Evolutionary conservation across 140 eudicot species (phyloP), one percentile per base, ranked within the genome.

Genomic region (Cichorium intybus): DNA sequence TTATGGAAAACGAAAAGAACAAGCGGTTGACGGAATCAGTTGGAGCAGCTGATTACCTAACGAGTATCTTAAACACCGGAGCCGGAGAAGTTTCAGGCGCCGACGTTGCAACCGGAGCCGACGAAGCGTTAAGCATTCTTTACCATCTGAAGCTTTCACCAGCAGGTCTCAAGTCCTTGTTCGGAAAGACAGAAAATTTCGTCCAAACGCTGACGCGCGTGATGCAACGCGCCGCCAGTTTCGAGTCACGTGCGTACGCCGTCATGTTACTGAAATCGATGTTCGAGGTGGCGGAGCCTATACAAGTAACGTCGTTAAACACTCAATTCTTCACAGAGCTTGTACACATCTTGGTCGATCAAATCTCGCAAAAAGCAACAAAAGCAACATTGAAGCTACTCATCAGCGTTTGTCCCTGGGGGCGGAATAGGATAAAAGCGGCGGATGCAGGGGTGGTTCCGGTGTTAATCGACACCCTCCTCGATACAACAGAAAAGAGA

Each of bases 211-310:
- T 86, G 43, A 71, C 68, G 14, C 64, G 62, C 2, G 67, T 77
- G 41, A 74, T 86, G 86, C 71, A 80, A 70, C 66, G 64, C 16
- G 80, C 89, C 56, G 58, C 53, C 29, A 39, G 74, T 50, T 75
- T 74, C 28, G 89, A 86, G 60, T 79, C 89, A 8, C 86, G 90
- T 3, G 77, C 87, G 3, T 77, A 75, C 33, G 82, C 90, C 21
- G 69, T 86, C 0, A 64, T 75, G 78, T 45, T 86, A 21, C 34
- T 86, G n/a, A 86, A 77, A 39, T 74, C 81, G 0, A 69, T 86
- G 71, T 68, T 80, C 2, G 79, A 80, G 60, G 87, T 82, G 24
- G 86, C 82, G 5, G 86, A 82, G 39, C 84, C 86, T 2, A 17
- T 46, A 27, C 84, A 73, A 16, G 69, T 77, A 60, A 69, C 69